Evolutionary conservation across 257 asterid genomes (phyloP).

Genomic region (Nicotiana tabacum): DNA sequence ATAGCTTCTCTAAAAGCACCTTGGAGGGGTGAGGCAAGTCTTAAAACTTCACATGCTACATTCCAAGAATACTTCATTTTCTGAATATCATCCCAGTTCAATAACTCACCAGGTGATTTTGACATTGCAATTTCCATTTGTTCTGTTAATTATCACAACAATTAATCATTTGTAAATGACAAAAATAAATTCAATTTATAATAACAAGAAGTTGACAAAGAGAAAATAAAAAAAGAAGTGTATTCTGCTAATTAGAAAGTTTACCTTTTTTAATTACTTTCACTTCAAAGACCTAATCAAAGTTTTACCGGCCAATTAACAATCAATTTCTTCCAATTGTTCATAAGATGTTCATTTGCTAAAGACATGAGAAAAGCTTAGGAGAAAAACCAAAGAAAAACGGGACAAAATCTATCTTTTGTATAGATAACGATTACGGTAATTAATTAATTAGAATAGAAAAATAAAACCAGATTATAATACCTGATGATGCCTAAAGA

Average conservation of each 20-base stretch:
- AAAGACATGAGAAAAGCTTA: background rate
- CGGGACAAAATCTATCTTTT: too few relatives aligned
- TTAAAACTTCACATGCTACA: conserved; percentile 52
- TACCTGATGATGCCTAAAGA: too few relatives aligned
- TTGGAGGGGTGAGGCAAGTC: conserved; percentile 56
- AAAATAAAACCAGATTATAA: too few relatives aligned
- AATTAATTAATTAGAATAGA: too few relatives aligned
- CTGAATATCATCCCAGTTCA: conserved; percentile 51
- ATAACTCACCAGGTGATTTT: conserved; percentile 39
- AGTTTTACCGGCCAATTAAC: background rate
- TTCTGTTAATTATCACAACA: conserved; percentile 16
- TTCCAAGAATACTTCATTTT: conserved; percentile 65
- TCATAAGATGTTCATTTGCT: background rate
- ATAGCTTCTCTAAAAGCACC: conserved; percentile 61
- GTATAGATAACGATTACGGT: too few relatives aligned
- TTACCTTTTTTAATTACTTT: too few relatives aligned
- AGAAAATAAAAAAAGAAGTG: too few relatives aligned
- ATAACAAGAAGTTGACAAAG: too few relatives aligned
- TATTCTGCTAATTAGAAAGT: too few relatives aligned
- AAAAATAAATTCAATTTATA: too few relatives aligned
- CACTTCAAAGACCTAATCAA: background rate
- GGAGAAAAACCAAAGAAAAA: background rate
- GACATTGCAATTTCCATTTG: conserved; percentile 54
- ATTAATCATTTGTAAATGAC: background rate
- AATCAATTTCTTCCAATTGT: background rate